Percentiles rank a stretch among this genome's conserved stretches.
Evolutionary conservation across 176 grass and related monocot species (phyloP).

Genomic region (Lolium multiflorum): DNA sequence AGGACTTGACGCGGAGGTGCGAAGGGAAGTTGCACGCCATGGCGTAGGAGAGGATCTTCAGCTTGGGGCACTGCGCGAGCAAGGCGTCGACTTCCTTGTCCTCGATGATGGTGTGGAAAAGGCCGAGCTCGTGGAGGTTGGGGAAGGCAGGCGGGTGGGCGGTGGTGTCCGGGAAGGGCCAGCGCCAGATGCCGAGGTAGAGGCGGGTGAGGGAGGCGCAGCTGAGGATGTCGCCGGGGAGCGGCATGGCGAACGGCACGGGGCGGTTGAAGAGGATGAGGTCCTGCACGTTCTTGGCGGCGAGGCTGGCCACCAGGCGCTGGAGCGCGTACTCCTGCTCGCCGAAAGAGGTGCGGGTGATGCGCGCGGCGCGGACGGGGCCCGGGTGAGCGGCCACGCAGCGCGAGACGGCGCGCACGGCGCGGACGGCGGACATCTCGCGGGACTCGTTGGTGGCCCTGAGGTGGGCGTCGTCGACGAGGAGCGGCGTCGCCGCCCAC

Average conservation of each 20-base stretch:
- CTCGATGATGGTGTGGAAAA: slow-evolving; percentile 10
- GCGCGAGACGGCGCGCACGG: not conserved
- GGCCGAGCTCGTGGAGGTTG: slow-evolving; percentile 17
- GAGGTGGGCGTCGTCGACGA: slow-evolving; percentile 52
- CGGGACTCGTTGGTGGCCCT: not conserved
- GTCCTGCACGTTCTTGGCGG: slow-evolving; percentile 28
- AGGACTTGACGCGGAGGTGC: not conserved
- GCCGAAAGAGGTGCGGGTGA: not conserved
- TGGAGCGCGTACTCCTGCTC: not conserved
- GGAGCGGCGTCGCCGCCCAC: slow-evolving; percentile 41
- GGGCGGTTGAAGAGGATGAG: slow-evolving; percentile 18
- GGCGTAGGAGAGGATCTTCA: slow-evolving; percentile 37
- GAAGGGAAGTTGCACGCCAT: not conserved
- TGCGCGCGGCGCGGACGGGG: not conserved
- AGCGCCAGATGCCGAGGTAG: slow-evolving; percentile 1
- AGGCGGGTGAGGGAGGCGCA: slow-evolving; percentile 22
- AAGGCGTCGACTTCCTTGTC: slow-evolving; percentile 4
- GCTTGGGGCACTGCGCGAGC: slow-evolving; percentile 25
- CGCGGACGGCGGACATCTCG: not conserved
- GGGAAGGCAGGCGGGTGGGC: not conserved
- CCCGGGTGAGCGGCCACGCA: slow-evolving; percentile 28
- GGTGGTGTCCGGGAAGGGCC: not conserved
- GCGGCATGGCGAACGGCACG: not conserved
- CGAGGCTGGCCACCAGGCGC: slow-evolving; percentile 4
- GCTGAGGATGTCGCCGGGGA: not conserved